Evolutionary conservation across 495 filamentous ascomycete genomes (phyloP).

Genomic region (Podospora tetraspora): DNA sequence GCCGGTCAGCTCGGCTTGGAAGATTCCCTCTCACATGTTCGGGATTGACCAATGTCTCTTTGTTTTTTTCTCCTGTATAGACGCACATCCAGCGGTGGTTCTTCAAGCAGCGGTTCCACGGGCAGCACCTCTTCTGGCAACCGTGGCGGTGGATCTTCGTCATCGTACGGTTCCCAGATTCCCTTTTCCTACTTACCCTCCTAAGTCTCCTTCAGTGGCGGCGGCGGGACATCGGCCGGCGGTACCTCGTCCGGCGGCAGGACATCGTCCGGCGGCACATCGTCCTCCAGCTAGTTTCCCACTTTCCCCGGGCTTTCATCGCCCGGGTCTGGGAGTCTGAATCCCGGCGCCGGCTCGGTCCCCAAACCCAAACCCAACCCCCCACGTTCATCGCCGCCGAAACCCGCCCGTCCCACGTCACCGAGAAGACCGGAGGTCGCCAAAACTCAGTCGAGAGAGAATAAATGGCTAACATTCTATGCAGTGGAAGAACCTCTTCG

Average conservation of each 20-base stretch:
- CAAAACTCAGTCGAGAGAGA: neutral
- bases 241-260: neutral
- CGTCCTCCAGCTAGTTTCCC: neutral
- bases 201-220: neutral
- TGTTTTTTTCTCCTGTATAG: neutral
- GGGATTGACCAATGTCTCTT: neutral
- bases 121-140: neutral
- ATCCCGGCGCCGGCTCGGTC: neutral
- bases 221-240: neutral
- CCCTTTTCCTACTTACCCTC: neutral
- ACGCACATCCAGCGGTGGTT: neutral
- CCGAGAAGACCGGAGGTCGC: neutral
- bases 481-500: conserved; percentile 25
- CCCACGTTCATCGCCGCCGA: neutral
- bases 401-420: neutral
- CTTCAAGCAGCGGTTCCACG: neutral
- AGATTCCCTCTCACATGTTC: neutral
- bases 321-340: neutral
- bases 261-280: neutral
- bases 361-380: neutral
- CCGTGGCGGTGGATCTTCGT: neutral
- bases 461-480: neutral
- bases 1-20: neutral
- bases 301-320: neutral
- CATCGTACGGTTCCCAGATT: neutral